phyloP scores from a whole-genome alignment of 257 asterid genomes.

The Solanum commersonii region DNA sequence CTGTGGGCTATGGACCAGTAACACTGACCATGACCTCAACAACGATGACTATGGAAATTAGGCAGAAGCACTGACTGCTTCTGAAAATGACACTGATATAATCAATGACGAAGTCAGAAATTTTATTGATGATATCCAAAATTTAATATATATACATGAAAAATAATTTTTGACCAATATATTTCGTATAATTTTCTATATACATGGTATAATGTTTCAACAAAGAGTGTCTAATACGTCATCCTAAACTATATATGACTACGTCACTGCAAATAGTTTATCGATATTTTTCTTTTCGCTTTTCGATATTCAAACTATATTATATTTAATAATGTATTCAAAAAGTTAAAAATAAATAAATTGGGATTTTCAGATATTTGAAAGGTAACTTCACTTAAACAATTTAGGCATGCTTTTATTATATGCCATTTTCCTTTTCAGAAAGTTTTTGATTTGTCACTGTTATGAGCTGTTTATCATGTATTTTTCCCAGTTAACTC shows the following conservation, averaged over 20 bases:
- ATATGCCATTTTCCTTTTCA: not conserved
- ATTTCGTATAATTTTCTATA: too few relatives aligned
- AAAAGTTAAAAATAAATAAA: not conserved
- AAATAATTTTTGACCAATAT: rapidly evolving
- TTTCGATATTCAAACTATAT: not conserved
- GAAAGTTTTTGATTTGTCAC: not conserved
- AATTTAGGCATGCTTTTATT: not conserved
- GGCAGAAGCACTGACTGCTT: not conserved
- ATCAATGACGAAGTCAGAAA: rapidly evolving
- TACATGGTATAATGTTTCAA: too few relatives aligned
- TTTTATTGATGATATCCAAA: too few relatives aligned
- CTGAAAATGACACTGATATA: not conserved
- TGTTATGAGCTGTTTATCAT: not conserved
- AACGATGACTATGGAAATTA: not conserved
- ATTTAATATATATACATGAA: too few relatives aligned
- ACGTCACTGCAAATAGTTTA: too few relatives aligned
- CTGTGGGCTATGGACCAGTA: not conserved
- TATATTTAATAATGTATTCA: too few relatives aligned
- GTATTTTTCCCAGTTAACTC: not conserved
- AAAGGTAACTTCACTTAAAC: not conserved
- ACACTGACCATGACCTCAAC: not conserved
- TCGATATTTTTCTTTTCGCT: not conserved
- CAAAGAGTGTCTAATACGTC: too few relatives aligned
- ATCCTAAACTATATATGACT: not conserved
- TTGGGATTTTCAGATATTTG: not conserved